Evolutionary conservation across 1,139 yeast species (phyloP).

Genomic region (Diutina sp.): DNA sequence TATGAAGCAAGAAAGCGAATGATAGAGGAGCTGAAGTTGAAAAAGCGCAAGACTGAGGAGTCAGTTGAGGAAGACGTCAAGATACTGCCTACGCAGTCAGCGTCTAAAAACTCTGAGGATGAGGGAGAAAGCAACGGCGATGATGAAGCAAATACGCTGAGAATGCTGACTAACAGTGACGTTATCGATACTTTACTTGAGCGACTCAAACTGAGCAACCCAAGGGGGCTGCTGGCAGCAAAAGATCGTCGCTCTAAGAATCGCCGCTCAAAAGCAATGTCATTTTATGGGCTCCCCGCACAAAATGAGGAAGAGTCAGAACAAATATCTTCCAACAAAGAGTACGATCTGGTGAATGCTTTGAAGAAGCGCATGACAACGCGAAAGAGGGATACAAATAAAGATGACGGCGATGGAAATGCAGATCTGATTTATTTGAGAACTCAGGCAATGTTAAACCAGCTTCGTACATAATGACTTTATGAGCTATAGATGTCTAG

Average conservation of each 20-base stretch:
- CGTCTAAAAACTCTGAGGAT: not conserved
- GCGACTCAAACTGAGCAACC: conserved; percentile 12
- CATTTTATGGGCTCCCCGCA: conserved; percentile 15
- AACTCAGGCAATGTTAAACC: conserved; percentile 1
- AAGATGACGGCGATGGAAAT: not conserved
- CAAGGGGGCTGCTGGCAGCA: conserved; percentile 9
- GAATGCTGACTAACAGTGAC: conserved; percentile 8
- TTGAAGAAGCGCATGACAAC: conserved; percentile 26
- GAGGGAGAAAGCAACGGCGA: conserved; percentile 4
- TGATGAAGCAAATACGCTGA: conserved; percentile 5
- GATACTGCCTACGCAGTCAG: not conserved
- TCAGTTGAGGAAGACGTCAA: not conserved
- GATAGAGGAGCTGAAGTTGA: conserved; percentile 15
- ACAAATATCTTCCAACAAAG: conserved; percentile 5
- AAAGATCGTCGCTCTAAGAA: conserved; percentile 12
- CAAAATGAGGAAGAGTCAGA: conserved; percentile 16
- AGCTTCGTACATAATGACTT: not conserved
- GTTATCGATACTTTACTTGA: conserved; percentile 27
- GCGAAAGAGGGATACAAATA: not conserved
- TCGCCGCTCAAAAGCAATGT: conserved; percentile 16
- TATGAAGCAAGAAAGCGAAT: conserved; percentile 25
- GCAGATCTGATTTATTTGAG: conserved; percentile 1
- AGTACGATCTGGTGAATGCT: conserved; percentile 28
- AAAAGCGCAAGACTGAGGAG: conserved; percentile 6
- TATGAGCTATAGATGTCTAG: not conserved